phyloP scores from a whole-genome alignment of 805 yeast species.

The Barnettozyma wickerhamii region DNA sequence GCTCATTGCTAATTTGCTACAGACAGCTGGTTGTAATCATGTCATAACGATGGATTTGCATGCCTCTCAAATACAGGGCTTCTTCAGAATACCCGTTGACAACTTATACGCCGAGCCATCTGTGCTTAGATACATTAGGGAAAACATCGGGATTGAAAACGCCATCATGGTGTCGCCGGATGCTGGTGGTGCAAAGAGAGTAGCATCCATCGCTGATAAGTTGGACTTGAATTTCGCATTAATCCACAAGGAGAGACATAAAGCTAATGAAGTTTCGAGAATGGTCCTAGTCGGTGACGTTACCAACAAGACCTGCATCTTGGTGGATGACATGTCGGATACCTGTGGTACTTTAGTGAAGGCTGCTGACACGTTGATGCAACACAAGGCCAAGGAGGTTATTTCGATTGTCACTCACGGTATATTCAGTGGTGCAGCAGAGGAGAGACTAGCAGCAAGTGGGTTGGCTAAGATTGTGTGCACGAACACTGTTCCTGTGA shows the following conservation, averaged over 20 bases:
- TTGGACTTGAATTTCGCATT: constrained; percentile 90
- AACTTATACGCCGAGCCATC: constrained; percentile 94
- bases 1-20: constrained; percentile 83
- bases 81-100: constrained; percentile 92
- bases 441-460: constrained; percentile 63
- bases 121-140: constrained; percentile 75
- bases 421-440: constrained; percentile 81
- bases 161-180: constrained; percentile 92
- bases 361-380: constrained; percentile 84
- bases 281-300: constrained; percentile 98
- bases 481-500: constrained; percentile 90
- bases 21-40: constrained; percentile 93
- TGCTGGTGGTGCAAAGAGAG: constrained; percentile 99
- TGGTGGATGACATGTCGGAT: constrained; percentile 98
- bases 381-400: constrained; percentile 78
- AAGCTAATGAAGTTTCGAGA: constrained; percentile 89
- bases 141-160: constrained; percentile 48
- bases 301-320: constrained; percentile 69
- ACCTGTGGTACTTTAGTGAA: constrained; percentile 96
- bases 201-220: constrained; percentile 89
- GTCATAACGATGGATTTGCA: constrained; percentile 96
- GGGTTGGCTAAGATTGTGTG: constrained; percentile 74
- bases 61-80: constrained; percentile 97
- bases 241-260: constrained; percentile 93
- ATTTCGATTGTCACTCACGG: constrained; percentile 97